Conservation (phyloP, 805 yeast species). For the Ogataea saltuana region DNA sequence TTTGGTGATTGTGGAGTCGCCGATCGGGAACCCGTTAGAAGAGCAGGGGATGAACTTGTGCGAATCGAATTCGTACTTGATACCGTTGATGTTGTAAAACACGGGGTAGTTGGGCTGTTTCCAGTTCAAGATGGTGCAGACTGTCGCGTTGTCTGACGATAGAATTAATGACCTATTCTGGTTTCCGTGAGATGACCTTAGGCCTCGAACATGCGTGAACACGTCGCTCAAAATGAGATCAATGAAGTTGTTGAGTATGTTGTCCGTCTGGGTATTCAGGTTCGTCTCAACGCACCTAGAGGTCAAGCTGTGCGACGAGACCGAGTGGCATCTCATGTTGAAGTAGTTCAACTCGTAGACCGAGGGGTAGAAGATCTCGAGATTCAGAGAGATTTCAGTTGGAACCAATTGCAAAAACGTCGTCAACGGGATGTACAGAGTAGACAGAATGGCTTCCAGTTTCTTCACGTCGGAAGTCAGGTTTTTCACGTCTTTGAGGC, state of each 20-base stretch:
- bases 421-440: constrained; percentile 59
- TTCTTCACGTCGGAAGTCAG: constrained; percentile 27
- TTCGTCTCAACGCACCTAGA: constrained; percentile 16
- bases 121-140: constrained; percentile 96
- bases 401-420: constrained; percentile 58
- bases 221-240: constrained; percentile 71
- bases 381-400: constrained; percentile 60
- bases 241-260: constrained; percentile 66
- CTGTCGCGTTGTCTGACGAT: constrained; percentile 81
- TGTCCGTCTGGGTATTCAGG: constrained; percentile 28
- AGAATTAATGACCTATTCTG: constrained; percentile 70
- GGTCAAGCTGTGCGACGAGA: constrained; percentile 23
- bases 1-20: constrained; percentile 3
- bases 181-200: constrained; percentile 32
- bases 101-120: constrained; percentile 98
- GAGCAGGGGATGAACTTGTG: constrained; percentile 40
- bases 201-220: constrained; percentile 72
- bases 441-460: constrained; percentile 46
- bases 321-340: constrained; percentile 28
- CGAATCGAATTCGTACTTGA: constrained; percentile 36
- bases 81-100: constrained; percentile 77
- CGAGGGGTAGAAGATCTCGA: constrained; percentile 80
- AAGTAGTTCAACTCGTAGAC: constrained; percentile 35
- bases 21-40: constrained; percentile 41
- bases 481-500: constrained; percentile 18